Conservation (phyloP, 352 stramenopile genomes). For the Phytophthora pisi region DNA sequence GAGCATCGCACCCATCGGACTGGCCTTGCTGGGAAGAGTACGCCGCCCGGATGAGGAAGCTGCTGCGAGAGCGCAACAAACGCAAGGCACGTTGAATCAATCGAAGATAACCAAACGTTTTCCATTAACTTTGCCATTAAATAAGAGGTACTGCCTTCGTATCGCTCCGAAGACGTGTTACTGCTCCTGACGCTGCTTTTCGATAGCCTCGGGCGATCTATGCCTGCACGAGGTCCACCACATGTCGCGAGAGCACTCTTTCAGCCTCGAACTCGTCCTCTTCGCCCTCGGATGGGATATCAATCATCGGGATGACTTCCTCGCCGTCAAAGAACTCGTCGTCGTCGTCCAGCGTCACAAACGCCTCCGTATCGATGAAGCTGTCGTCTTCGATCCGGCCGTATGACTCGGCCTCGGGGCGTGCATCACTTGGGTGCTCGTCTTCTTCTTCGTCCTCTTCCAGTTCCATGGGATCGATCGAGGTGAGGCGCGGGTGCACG, state of each 20-base stretch:
- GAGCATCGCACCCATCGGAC: constrained; percentile 8
- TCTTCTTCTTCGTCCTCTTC: constrained; percentile 25
- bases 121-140: constrained; percentile 21
- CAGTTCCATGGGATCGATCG: constrained; percentile 24
- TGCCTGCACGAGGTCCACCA: constrained; percentile 20
- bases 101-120: constrained; percentile 1
- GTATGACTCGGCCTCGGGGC: constrained; percentile 15
- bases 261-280: constrained; percentile 38
- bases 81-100: constrained; percentile 11
- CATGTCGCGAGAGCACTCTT: constrained; percentile 11
- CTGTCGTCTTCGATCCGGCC: constrained; percentile 29
- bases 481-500: constrained; percentile 25
- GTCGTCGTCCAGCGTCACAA: constrained; percentile 36
- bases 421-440: constrained; percentile 1
- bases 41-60: constrained; percentile 28
- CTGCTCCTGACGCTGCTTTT: constrained; percentile 4
- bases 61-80: constrained; percentile 28
- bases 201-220: too few species aligned
- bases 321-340: constrained; percentile 23
- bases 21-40: constrained; percentile 35
- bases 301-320: constrained; percentile 44
- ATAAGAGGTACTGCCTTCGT: constrained; percentile 36
- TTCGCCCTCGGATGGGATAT: constrained; percentile 42
- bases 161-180: constrained; percentile 13
- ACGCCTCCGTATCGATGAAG: constrained; percentile 38